Conservation (phyloP, 2,329 filamentous ascomycete species). For the Clonostachys rosea region DNA sequence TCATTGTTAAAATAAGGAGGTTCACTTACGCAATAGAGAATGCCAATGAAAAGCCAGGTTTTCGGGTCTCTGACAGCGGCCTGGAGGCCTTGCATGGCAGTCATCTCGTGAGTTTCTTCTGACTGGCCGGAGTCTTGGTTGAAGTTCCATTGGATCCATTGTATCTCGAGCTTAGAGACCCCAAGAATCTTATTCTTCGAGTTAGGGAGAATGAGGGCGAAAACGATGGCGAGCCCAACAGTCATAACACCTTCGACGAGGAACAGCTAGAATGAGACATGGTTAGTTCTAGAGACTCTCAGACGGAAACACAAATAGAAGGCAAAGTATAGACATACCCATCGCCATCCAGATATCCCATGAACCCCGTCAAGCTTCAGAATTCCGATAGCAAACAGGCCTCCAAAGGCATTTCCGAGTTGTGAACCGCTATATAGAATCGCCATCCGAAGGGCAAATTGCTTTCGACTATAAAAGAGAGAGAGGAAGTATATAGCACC, state of each 20-base stretch:
- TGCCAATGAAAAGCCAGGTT: constrained; percentile 26
- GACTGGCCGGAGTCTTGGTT: not conserved
- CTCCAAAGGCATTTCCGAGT: constrained; percentile 40
- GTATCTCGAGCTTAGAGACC: constrained; percentile 6
- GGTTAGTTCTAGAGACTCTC: not conserved
- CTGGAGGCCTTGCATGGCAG: constrained; percentile 8
- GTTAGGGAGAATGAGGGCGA: constrained; percentile 7
- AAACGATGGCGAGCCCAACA: constrained; percentile 5
- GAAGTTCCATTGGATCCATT: constrained; percentile 9
- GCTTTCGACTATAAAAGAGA: constrained; percentile 56
- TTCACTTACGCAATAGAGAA: constrained; percentile 14
- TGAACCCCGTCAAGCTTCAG: constrained; percentile 36
- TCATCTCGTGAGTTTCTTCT: constrained; percentile 6
- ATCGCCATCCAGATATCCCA: constrained; percentile 45
- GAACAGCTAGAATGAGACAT: constrained; percentile 1
- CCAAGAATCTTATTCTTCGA: constrained; percentile 9
- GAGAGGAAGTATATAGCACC: constrained; percentile 20
- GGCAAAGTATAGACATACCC: constrained; percentile 27
- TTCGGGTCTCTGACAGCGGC: constrained; percentile 24
- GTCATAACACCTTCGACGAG: constrained; percentile 8
- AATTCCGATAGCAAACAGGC: constrained; percentile 42
- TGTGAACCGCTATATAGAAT: constrained; percentile 24
- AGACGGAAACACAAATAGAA: not conserved
- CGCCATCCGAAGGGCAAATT: constrained; percentile 31
- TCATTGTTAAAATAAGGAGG: not conserved